Evolutionary conservation across 176 grass and related monocot genomes (phyloP).

Genomic region (Saccharum spontaneum): DNA sequence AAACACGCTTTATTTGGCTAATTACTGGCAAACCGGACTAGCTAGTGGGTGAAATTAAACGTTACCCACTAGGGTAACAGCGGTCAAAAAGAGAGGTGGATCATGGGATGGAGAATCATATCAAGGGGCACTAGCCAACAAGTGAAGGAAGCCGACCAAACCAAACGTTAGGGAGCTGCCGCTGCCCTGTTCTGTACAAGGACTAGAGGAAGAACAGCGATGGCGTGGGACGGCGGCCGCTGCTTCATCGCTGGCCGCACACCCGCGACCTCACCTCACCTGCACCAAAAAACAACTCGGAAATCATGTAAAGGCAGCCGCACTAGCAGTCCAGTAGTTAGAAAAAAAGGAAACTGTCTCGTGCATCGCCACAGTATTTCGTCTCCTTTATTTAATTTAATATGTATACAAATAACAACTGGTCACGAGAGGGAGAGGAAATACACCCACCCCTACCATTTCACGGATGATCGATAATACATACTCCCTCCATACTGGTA

Average conservation of each 20-base stretch:
- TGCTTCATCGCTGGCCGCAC: conserved; percentile 54
- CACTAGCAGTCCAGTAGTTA: too few species aligned
- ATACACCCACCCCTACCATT: not conserved
- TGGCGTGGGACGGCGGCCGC: conserved; percentile 41
- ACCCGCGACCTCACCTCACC: conserved; percentile 19
- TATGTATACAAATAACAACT: too few species aligned
- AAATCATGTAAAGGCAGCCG: not conserved
- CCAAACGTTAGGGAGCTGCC: not conserved
- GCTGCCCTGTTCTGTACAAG: not conserved
- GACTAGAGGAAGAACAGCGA: not conserved
- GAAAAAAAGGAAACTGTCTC: not conserved
- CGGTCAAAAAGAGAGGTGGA: not conserved
- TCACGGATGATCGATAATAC: too few species aligned
- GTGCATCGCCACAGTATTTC: too few species aligned
- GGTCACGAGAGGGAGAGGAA: too few species aligned
- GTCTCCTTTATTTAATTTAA: too few species aligned
- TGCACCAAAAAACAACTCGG: not conserved
- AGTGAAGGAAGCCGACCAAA: not conserved
- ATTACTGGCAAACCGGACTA: not conserved
- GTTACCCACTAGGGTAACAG: not conserved
- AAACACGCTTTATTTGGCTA: too few species aligned
- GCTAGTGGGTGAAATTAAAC: not conserved
- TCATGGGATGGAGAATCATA: not conserved
- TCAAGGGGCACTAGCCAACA: not conserved
- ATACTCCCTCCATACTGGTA: too few species aligned